Conservation (phyloP, 768 basidiomycete species). For the Boletellus emodensis region DNA sequence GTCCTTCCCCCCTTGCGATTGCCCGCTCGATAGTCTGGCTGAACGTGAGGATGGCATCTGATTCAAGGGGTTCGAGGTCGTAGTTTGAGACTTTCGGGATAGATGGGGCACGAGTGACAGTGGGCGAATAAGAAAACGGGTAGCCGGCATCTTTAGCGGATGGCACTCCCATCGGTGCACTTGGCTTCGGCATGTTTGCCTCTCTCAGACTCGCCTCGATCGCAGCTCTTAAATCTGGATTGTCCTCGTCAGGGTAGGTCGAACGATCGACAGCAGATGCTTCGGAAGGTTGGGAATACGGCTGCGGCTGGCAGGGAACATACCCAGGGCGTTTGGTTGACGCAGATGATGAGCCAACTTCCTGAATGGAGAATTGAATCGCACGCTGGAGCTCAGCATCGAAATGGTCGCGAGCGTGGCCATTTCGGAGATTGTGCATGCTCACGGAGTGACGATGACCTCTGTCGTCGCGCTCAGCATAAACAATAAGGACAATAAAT, state of each 20-base stretch:
- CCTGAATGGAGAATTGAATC: slow-evolving; percentile 86
- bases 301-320: slow-evolving; percentile 51
- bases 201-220: slow-evolving; percentile 96
- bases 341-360: slow-evolving; percentile 49
- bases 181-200: slow-evolving; percentile 69
- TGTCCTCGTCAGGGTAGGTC: slow-evolving; percentile 68
- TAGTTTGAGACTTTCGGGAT: slow-evolving; percentile 63
- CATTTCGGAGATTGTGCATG: slow-evolving; percentile 50
- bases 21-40: slow-evolving; percentile 85
- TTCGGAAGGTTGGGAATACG: slow-evolving; percentile 52
- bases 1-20: slow-evolving; percentile 72
- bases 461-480: slow-evolving; percentile 35
- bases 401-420: slow-evolving; percentile 55
- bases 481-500: background rate
- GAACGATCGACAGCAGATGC: slow-evolving; percentile 63
- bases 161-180: slow-evolving; percentile 65
- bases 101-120: slow-evolving; percentile 32
- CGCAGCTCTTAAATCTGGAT: slow-evolving; percentile 87
- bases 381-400: slow-evolving; percentile 93
- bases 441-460: slow-evolving; percentile 54
- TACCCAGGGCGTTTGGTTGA: slow-evolving; percentile 60
- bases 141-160: slow-evolving; percentile 48
- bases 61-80: slow-evolving; percentile 78
- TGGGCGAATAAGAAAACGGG: slow-evolving; percentile 45
- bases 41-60: slow-evolving; percentile 85